Base-by-base conservation (phyloP, 495 filamentous ascomycete species). In the Jackrogersella multiformis region DNA sequence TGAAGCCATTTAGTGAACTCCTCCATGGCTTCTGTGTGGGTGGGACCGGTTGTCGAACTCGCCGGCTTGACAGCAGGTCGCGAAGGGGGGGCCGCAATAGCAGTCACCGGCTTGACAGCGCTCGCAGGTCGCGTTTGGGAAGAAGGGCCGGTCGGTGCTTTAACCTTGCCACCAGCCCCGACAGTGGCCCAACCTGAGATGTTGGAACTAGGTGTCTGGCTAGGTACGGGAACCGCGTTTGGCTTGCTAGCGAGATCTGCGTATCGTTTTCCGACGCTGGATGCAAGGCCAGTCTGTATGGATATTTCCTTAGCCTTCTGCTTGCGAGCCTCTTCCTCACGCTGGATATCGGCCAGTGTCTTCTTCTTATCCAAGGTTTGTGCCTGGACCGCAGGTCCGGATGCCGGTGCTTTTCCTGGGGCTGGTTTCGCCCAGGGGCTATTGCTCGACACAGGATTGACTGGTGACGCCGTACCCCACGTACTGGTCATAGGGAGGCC, bases 1-100 rank as follows among this genome's bases (percentile, higher is more conserved):
- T 92, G 88, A 15, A 92, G 86, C 95, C 95, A 99, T 78, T 93
- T 97, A 67, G 87, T 89, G 76, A 99, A 96, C 77, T 99, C 95
- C 24, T 97, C 93, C 63, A 86, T 78, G 6, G 87, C 86, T 28
- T 78, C 74, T 2, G 61, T 71, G 42, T 85, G 84, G 20, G 74
- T 76, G 41, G 88, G 86, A 53, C 86, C 88, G 65, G 84, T 82
- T 46, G 78, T 77, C 4, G 76, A 69, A 2, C 72, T 75, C 12
- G 77, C 72, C 3, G 83, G 56, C 36, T 73, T 73, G 4, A 56
- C 51, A 5, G 45, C 42, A 0, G 70, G 67, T 49, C 64, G 56
- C 13, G 66, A 26, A 5, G 57, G 51, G 4, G 61, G 42, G 10
- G 60, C 49, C 1, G 53, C 54, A 1, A 69, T 15, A 1, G 70